Base-by-base conservation (phyloP, 2,329 filamentous ascomycete species). In the Zymoseptoria ardabiliae region DNA sequence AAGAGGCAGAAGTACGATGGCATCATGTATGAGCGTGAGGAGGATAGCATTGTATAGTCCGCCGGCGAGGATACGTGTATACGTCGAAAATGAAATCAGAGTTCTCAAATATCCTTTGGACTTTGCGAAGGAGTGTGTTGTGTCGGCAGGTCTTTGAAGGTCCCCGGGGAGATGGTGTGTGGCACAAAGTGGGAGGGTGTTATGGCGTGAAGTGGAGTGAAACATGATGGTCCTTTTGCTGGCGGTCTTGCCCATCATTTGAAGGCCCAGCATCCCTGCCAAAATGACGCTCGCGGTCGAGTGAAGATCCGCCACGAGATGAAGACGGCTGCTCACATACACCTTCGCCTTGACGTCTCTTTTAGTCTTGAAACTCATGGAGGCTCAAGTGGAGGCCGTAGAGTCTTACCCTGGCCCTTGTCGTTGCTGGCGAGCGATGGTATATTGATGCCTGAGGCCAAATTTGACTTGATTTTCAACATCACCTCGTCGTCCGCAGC, bases 1-100 rank as follows among this genome's bases (percentile, higher is more conserved):
- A 61, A 70, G 61, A 57, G 65, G 25, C 59, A 65, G 28, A 58
- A 61, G n/a, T 68, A 67, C 30, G 64, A 69, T 49, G 68, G 63
- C 10, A 59, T 64, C 20, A 61, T 54, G 22, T 70, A 61, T 61
- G 62, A 68, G 28, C 56, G 61, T 9, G 66, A 67, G 45, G 61
- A 62, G n/a, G 51, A 53, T 53, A 53, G 51, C 22, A 23, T 28
- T 30, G 22, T 63, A 35, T 68, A 66, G 56, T 57, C 63, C 55
- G 56, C 25, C 52, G 3, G 28, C 22, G 51, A 21, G 9, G 2
- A 25, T 1, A 17, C 20, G 21, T 53, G 56, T 21, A 41, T 58
- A 59, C 19, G 60, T 60, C 54, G 25, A 53, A 53, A 11, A 60
- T 60, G 19, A 58, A 60, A 57, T 52, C 59, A 58, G 59, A 53